Evolutionary conservation across 805 yeast genomes (phyloP).

Genomic region (Metschnikowia lachancei): DNA sequence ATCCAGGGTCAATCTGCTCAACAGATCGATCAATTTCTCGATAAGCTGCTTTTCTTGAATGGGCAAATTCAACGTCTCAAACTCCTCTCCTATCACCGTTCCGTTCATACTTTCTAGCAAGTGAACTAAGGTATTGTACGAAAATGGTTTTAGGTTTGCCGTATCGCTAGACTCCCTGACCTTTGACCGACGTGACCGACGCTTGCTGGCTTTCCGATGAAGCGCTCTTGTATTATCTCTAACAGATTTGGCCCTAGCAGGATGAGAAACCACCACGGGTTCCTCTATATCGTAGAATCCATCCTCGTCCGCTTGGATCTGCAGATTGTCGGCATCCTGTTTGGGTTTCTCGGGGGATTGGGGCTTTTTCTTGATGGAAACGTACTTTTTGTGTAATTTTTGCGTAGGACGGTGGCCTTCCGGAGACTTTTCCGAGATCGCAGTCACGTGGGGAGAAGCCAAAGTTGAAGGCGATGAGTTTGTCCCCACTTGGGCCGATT

Average conservation of each 20-base stretch:
- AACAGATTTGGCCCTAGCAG: slow-evolving; percentile 35
- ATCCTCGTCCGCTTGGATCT: slow-evolving; percentile 18
- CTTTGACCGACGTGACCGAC: slow-evolving; percentile 18
- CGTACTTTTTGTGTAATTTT: too few relatives aligned
- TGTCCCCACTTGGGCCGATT: too few relatives aligned
- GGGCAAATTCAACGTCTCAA: slow-evolving; percentile 70
- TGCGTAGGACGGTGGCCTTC: too few relatives aligned
- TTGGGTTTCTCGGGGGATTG: too few relatives aligned
- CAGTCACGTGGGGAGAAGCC: too few relatives aligned
- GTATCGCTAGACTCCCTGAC: slow-evolving; percentile 8
- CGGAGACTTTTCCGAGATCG: too few relatives aligned
- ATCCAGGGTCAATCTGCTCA: slow-evolving; percentile 83
- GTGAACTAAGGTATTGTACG: slow-evolving; percentile 47
- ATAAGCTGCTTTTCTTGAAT: slow-evolving; percentile 72
- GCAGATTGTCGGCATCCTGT: background rate
- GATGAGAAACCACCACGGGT: slow-evolving; percentile 32
- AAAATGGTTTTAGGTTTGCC: slow-evolving; percentile 34
- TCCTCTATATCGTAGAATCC: slow-evolving; percentile 39
- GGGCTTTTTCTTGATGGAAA: too few relatives aligned
- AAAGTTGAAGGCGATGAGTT: too few relatives aligned
- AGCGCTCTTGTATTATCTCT: slow-evolving; percentile 27
- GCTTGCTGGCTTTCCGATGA: slow-evolving; percentile 21
- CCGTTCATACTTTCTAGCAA: slow-evolving; percentile 59
- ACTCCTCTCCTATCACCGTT: slow-evolving; percentile 64
- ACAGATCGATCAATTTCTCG: slow-evolving; percentile 81